phyloP scores from a whole-genome alignment of 2,329 filamentous ascomycete species.

The Coniochaeta sp. region DNA sequence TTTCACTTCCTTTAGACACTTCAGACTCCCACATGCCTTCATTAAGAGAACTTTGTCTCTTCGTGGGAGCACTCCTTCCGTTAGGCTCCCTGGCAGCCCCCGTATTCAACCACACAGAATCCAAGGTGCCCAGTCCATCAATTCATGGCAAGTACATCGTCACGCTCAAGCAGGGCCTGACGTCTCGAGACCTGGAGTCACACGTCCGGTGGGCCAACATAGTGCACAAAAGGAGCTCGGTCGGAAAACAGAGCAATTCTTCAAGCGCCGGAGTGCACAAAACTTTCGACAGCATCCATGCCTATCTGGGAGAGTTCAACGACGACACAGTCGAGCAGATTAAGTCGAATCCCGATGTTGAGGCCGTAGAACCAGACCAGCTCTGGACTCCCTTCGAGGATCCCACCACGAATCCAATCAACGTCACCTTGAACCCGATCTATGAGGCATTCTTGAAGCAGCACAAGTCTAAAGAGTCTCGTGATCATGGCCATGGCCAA shows the following conservation, averaged over 20 bases:
- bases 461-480: not conserved
- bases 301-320: conserved; percentile 35
- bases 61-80: not conserved
- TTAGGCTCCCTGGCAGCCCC: not conserved
- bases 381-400: conserved; percentile 8
- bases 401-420: not conserved
- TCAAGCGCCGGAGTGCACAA: conserved; percentile 26
- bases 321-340: conserved; percentile 30
- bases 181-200: conserved; percentile 20
- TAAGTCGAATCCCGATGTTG: conserved; percentile 9
- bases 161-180: conserved; percentile 28
- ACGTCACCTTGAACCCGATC: not conserved
- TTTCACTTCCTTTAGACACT: not conserved
- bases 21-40: not conserved
- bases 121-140: not conserved
- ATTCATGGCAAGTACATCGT: conserved; percentile 30
- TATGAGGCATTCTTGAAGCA: not conserved
- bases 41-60: not conserved
- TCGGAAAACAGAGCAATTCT: conserved; percentile 16
- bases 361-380: conserved; percentile 14
- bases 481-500: not conserved
- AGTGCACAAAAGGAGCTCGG: conserved; percentile 27
- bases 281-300: conserved; percentile 32
- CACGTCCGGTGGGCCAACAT: conserved; percentile 26
- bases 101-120: not conserved